Evolutionary conservation across 306 rosid genomes (phyloP).

Genomic region (Glycyrrhiza uralensis): DNA sequence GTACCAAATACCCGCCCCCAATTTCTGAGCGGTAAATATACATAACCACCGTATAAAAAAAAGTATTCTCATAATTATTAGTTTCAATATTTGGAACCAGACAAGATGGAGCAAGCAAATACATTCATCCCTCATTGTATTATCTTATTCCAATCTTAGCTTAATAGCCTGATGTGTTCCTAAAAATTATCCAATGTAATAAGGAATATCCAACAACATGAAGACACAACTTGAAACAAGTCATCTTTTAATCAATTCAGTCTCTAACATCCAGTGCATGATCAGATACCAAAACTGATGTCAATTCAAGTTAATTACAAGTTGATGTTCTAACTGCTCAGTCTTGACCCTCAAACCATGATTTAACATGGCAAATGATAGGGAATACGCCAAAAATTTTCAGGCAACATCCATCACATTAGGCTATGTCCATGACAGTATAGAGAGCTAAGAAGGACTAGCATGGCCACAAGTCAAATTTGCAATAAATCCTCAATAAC

Average conservation of each 20-base stretch:
- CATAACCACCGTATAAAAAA: too few relatives aligned
- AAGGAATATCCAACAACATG: constrained; percentile 17
- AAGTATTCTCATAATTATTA: background rate
- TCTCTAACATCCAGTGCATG: background rate
- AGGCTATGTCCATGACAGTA: constrained; percentile 12
- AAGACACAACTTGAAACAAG: constrained; percentile 10
- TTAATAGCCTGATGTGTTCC: too few relatives aligned
- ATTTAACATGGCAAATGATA: background rate
- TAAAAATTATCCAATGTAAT: too few relatives aligned
- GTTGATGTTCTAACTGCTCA: background rate
- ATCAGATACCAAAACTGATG: constrained; percentile 1
- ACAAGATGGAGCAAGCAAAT: background rate
- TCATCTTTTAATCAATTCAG: background rate
- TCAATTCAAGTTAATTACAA: background rate
- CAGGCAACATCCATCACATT: too few relatives aligned
- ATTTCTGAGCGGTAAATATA: too few relatives aligned
- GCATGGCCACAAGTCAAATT: constrained; percentile 46
- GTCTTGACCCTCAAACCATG: background rate
- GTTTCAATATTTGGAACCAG: background rate
- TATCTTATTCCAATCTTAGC: too few relatives aligned
- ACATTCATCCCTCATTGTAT: too few relatives aligned
- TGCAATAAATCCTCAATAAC: constrained; percentile 32
- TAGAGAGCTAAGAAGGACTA: too few relatives aligned
- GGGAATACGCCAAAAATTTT: background rate
- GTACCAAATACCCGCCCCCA: too few relatives aligned